phyloP scores from a whole-genome alignment of 2,329 filamentous ascomycete genomes.

The Verticillium longisporum region DNA sequence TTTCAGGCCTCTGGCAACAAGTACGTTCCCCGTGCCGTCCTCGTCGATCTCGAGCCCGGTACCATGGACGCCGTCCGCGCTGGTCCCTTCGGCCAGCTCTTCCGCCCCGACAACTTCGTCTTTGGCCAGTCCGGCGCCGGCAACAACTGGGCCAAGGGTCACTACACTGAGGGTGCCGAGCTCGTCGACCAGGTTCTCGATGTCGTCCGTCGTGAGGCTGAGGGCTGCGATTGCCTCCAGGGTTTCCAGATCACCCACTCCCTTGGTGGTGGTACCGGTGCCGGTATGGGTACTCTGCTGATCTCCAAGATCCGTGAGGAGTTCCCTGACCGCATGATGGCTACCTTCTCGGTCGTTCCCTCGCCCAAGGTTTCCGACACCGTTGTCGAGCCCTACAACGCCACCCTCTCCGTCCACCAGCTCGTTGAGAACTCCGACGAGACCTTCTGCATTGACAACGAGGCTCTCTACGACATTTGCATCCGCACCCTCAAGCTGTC shows the following conservation, averaged over 20 bases:
- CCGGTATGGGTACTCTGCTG: constrained; percentile 98
- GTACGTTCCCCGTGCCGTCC: constrained; percentile 97
- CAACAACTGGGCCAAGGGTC: constrained; percentile 99
- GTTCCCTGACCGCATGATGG: constrained; percentile 99
- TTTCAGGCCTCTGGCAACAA: constrained; percentile 88
- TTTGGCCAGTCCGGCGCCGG: constrained; percentile 99
- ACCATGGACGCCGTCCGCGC: constrained; percentile 99
- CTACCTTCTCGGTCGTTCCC: constrained; percentile 97
- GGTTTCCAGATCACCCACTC: constrained; percentile 99
- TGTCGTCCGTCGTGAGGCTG: constrained; percentile 96
- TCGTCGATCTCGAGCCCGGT: constrained; percentile 98
- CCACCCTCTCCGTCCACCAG: constrained; percentile 97
- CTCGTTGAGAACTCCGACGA: constrained; percentile 99
- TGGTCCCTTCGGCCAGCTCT: constrained; percentile 96
- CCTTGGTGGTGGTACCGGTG: constrained; percentile 99
- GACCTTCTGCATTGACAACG: constrained; percentile 99
- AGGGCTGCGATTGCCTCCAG: constrained; percentile 98
- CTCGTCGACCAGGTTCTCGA: constrained; percentile 97
- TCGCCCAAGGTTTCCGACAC: constrained; percentile 99
- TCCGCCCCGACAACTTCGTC: constrained; percentile 99
- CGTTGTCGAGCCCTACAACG: constrained; percentile 99
- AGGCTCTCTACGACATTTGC: constrained; percentile 99
- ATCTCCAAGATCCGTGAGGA: constrained; percentile 99
- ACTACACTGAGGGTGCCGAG: constrained; percentile 99
- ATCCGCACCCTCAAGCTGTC: constrained; percentile 99